Conservation (phyloP, 1,284 basidiomycete species). For the Amylostereum areolatum region DNA sequence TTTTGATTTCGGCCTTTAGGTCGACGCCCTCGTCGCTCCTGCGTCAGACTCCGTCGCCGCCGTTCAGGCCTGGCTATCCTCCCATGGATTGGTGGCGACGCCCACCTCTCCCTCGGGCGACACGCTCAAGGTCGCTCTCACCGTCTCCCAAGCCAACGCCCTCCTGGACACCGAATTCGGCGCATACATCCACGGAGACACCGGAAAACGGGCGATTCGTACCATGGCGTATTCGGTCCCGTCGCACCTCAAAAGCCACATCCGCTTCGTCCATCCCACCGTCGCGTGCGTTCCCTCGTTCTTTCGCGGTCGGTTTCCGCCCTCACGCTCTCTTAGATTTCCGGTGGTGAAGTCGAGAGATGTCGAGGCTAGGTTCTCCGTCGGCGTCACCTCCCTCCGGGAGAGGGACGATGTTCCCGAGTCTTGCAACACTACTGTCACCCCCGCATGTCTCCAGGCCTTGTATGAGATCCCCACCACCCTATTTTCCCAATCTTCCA, state of each 20-base stretch:
- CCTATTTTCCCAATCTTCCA: conserved; percentile 6
- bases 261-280: conserved; percentile 30
- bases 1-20: conserved; percentile 14
- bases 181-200: conserved; percentile 23
- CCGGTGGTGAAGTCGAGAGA: no score
- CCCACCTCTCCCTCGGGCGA: conserved; percentile 12
- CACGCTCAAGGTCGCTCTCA: background rate
- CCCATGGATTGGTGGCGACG: conserved; percentile 19
- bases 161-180: conserved; percentile 27
- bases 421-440: background rate
- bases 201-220: conserved; percentile 21
- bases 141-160: conserved; percentile 23
- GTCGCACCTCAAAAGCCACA: conserved; percentile 21
- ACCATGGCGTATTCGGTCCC: conserved; percentile 33
- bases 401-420: background rate
- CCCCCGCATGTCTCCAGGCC: conserved; percentile 13
- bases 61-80: conserved; percentile 24
- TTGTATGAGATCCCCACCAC: conserved; percentile 12
- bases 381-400: background rate
- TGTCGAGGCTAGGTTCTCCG: background rate
- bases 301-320: background rate
- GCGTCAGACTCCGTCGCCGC: conserved; percentile 19
- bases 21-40: conserved; percentile 29
- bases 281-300: conserved; percentile 12
- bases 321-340: conserved; percentile 5